phyloP scores from a whole-genome alignment of 495 filamentous ascomycete species.

The Penicillium silybi region DNA sequence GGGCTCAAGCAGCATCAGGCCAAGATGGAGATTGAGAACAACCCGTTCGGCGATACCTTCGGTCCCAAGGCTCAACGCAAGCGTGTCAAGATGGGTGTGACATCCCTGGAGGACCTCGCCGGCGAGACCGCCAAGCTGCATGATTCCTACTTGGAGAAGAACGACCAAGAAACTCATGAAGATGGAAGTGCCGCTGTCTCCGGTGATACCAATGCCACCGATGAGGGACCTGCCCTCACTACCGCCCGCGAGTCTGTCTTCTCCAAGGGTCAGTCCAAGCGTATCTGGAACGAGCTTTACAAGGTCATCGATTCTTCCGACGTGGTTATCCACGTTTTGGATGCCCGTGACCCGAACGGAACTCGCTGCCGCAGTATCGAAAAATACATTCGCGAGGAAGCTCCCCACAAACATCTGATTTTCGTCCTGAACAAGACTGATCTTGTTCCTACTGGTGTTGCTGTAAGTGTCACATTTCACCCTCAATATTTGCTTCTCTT shows the following conservation, averaged over 20 bases:
- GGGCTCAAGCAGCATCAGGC: conserved; percentile 88
- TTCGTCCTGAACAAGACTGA: conserved; percentile 96
- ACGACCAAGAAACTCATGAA: conserved; percentile 66
- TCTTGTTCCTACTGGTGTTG: conserved; percentile 86
- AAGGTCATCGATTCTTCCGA: conserved; percentile 98
- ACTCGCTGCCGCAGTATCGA: conserved; percentile 87
- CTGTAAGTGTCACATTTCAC: conserved; percentile 63
- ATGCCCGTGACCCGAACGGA: conserved; percentile 86
- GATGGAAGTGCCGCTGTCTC: conserved; percentile 59
- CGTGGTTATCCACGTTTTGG: conserved; percentile 90
- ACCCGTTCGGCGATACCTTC: conserved; percentile 85
- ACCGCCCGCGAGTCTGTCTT: conserved; percentile 86
- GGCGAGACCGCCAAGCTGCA: conserved; percentile 72
- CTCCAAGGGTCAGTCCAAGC: conserved; percentile 85
- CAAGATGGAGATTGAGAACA: conserved; percentile 87
- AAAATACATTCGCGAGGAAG: conserved; percentile 89
- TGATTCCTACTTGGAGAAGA: conserved; percentile 70
- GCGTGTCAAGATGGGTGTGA: conserved; percentile 79
- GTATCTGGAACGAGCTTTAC: conserved; percentile 99
- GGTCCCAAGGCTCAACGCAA: conserved; percentile 92
- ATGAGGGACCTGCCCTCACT: conserved; percentile 49
- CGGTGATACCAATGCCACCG: conserved; percentile 49
- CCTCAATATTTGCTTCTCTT: conserved; percentile 4
- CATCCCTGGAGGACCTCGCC: conserved; percentile 75
- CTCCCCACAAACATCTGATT: conserved; percentile 89